Evolutionary conservation across 169 alveolate species (phyloP).

Genomic region (Eimeria brunetti): DNA sequence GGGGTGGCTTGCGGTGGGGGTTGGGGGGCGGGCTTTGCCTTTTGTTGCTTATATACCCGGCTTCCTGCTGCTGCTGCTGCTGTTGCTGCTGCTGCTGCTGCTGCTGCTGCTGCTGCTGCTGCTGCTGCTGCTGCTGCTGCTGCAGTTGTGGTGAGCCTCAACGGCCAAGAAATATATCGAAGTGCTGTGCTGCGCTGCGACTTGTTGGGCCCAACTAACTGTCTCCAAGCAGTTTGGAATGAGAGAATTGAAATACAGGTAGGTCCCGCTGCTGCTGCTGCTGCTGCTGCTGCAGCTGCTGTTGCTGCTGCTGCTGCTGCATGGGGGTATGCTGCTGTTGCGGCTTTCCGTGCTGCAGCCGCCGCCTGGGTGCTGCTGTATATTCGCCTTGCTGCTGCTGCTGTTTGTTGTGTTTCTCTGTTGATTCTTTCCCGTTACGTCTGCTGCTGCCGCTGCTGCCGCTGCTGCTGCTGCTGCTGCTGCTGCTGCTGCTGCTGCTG

Average conservation of each 20-base stretch:
- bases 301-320: neutral
- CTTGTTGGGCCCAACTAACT: neutral
- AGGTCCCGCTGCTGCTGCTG: conserved; percentile 2
- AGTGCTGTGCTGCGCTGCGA: conserved; percentile 57
- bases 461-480: neutral
- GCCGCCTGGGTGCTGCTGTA: too few relatives aligned
- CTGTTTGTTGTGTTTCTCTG: neutral
- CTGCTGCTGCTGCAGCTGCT: conserved; percentile 3
- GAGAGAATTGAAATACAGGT: conserved; percentile 76
- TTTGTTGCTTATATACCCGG: neutral
- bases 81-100: neutral
- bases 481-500: conserved; percentile 20
- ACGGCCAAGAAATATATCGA: conserved; percentile 73
- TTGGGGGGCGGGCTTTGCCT: neutral
- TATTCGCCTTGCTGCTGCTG: too few relatives aligned
- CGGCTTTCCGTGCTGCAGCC: neutral
- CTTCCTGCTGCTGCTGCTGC: neutral
- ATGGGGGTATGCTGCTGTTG: neutral
- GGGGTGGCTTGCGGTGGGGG: neutral
- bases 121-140: conserved; percentile 37
- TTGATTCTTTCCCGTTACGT: neutral
- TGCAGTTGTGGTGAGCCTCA: conserved; percentile 69
- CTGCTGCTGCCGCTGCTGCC: neutral
- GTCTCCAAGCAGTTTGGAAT: conserved; percentile 39
- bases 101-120: neutral